phyloP scores from a whole-genome alignment of 2,329 filamentous ascomycete species.

The Colletotrichum sublineola region DNA sequence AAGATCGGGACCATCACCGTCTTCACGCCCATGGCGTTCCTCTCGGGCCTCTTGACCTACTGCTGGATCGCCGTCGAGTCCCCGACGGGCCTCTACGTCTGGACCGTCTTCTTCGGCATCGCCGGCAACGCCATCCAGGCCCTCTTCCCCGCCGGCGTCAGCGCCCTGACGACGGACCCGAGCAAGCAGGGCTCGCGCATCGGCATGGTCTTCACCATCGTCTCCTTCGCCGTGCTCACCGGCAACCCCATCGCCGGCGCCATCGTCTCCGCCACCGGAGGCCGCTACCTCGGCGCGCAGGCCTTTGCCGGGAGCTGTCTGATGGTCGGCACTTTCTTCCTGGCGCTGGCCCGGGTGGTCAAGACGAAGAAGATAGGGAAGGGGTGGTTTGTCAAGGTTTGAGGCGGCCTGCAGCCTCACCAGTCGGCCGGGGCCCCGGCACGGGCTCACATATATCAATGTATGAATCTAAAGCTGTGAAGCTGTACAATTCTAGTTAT shows the following conservation, averaged over 20 bases:
- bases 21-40: constrained; percentile 61
- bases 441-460: neutral
- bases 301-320: constrained; percentile 61
- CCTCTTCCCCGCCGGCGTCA: constrained; percentile 74
- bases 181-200: constrained; percentile 67
- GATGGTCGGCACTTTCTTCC: constrained; percentile 56
- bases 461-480: neutral
- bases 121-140: constrained; percentile 74
- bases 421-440: too few species aligned
- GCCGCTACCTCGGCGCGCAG: constrained; percentile 63
- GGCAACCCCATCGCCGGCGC: constrained; percentile 66
- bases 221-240: constrained; percentile 65
- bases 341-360: constrained; percentile 55
- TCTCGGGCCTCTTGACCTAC: constrained; percentile 60
- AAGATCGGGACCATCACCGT: constrained; percentile 71
- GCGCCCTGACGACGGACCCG: constrained; percentile 66
- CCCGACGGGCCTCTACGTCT: constrained; percentile 68
- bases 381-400: constrained; percentile 58
- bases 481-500: too few species aligned
- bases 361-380: constrained; percentile 54
- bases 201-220: constrained; percentile 70
- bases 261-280: constrained; percentile 58
- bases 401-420: neutral
- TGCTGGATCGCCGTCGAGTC: constrained; percentile 70
- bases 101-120: constrained; percentile 74